These are phyloP conservation scores for Globisporangium recalcitrans DNA, from an alignment of 352 stramenopile species.

Conservation along the genomic window DNA sequence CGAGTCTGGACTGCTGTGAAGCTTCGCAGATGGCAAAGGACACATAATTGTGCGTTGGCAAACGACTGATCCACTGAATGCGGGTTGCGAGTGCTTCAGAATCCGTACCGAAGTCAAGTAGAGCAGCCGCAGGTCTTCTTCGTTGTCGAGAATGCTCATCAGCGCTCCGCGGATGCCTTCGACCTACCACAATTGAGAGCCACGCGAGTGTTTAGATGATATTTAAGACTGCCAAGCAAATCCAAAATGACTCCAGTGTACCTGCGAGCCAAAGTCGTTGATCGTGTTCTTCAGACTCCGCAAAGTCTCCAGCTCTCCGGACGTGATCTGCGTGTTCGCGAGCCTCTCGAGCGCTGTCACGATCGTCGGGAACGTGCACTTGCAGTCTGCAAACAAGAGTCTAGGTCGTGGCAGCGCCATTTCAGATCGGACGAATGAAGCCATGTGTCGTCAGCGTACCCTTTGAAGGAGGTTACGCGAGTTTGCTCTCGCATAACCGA, in stretches of 20 bases:
- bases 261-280: constrained; percentile 26
- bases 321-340: constrained; percentile 17
- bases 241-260: no score
- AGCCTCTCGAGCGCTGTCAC: constrained; percentile 17
- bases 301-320: constrained; percentile 23
- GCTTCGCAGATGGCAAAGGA: no score
- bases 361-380: constrained; percentile 8
- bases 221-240: not conserved
- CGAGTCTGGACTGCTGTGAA: constrained; percentile 7
- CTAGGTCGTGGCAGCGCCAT: not conserved
- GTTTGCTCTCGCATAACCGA: no score
- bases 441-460: not conserved
- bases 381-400: constrained; percentile 14
- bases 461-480: no score
- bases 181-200: constrained; percentile 4
- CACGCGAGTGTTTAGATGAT: not conserved
- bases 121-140: constrained; percentile 27
- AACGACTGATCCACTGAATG: no score
- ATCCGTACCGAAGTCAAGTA: constrained; percentile 16
- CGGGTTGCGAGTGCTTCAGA: no score
- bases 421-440: not conserved
- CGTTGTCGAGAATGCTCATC: constrained; percentile 29
- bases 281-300: constrained; percentile 31
- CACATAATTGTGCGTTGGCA: no score
- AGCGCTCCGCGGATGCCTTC: constrained; percentile 20